Evolutionary conservation across 345 rosid species (phyloP), one percentile per base, ranked within the genome.

Genomic region (Camelina laxa): DNA sequence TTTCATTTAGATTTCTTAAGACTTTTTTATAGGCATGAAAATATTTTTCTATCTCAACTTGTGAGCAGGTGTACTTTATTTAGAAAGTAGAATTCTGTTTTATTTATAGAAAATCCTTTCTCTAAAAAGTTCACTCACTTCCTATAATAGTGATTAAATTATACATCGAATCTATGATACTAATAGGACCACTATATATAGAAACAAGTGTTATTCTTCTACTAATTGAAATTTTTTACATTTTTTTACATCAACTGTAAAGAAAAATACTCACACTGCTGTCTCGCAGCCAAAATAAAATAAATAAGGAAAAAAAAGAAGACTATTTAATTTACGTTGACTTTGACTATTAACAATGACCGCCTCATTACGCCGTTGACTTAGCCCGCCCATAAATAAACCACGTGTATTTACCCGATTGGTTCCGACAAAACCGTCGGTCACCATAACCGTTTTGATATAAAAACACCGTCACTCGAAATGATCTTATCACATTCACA

Each of bases 341-440:
- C 75, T 63, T 70, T 47, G 66, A 35, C 60, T 39, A 12, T 6
- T 54, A 13, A 2, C 19, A 24, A 55, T 24, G 35, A 70, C 66
- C 20, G 61, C 47, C n/a, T 54, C 44, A 4, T 69, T 22, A 69
- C 70, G 70, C 58, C 42, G 59, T 76, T 76, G 65, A 69, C 58
- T 62, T 69, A 50, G 2, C 7, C 10, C 10, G 38, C 9, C 51
- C 13, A 4, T 3, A 66, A 20, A 19, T 20, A 0, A 0, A 4
- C 24, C 27, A 63, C 71, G 71, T 76, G 80, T 38, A 13, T 0
- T 9, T 4, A 35, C 4, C n/a, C 56, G 2, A 76, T 36, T 70
- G 54, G 80, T 7, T 4, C 0, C 11, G 7, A 42, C 0, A 42
- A 65, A 61, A 69, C 35, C 69, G 75, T 62, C 75, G 75, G 80